Base-by-base conservation (phyloP, 768 basidiomycete genomes). In the Imleria badia region DNA sequence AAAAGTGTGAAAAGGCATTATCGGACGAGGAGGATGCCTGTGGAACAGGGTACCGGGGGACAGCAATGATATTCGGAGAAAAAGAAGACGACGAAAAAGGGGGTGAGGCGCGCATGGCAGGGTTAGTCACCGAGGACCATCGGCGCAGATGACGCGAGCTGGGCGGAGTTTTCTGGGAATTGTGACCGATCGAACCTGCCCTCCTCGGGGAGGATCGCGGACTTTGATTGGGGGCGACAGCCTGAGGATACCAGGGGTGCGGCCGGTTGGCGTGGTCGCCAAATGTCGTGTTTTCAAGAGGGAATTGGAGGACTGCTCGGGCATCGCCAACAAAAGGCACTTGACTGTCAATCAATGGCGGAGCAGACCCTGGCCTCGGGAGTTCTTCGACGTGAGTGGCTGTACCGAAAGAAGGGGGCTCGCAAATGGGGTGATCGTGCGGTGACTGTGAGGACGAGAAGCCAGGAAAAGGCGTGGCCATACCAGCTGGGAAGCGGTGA, bases 101-200 rank as follows among this genome's bases (percentile, higher is more conserved):
- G 23, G 67, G 56, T 3, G 63, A 63, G 44, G 50, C 51, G 54
- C 65, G 65, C 54, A 61, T 54, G 40, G 65, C 60, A 60, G 63
- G 55, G 48, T 69, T 61, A 39, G 63, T 68, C 39, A 65, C 67
- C 45, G 67, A 68, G 41, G 67, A 68, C 67, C 67, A 68, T 48
- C 67, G 67, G 48, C 67, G 67, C 13, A 67, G 56, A 26, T 68
- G 67, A 63, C 67, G 67, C 56, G 65, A 61, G 52, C 55, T 31
- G 34, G 45, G 61, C 59, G 68, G 63, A 58, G 63, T 63, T 63
- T 57, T 66, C 55, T 65, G 63, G 3, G 67, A 55, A 58, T 59
- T 68, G 54, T 67, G 66, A 12, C 66, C 66, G 66, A 67, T 67
- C 66, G 66, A 66, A 26, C 64, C 66, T 55, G 66, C 66, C 66